Base-by-base conservation (phyloP, 2,329 filamentous ascomycete genomes). In the Neofusicoccum laricinum region DNA sequence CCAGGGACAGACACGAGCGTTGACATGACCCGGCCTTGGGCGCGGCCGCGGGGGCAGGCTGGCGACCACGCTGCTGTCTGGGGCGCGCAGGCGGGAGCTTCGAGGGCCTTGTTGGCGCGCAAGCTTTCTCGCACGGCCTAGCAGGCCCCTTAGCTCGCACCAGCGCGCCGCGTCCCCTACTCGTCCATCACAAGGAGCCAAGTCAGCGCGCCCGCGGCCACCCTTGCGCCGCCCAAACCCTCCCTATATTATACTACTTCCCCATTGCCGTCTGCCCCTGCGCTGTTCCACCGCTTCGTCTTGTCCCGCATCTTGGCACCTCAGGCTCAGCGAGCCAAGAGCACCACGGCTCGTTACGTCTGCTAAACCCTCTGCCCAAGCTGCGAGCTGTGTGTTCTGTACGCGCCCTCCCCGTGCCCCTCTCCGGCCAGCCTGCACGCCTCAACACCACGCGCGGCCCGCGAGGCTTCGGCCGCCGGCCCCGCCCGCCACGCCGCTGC, bases 271-370 rank as follows among this genome's bases (percentile, higher is more conserved):
- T 53, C 61, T 63, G 45, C 51, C 55, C 51, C 63, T 61, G 46
- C 53, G 46, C 63, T 45, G 53, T 50, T 61, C 53, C 63, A 64
- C 63, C 63, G 46, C 50, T 55, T 63, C 61, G 45, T 63, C 61
- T 63, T 50, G 48, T 64, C 63, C 38, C 55, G 50, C 41, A 51
- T 63, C 55, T 61, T 53, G 51, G 53, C 63, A 58, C 40, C 55
- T 32, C 40, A 45, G 55, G 25, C 40, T 46, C 55, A 59, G 55
- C 55, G 55, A 59, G 55, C 55, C 55, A 59, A 59, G 55, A 45
- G 30, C 55, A 45, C 51, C 53, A 58, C 51, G 36, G 38, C 50
- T 38, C 51, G n/a, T 43, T 30, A 17, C 51, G 21, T 25, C 45
- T 48, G 45, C 45, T 32, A 11, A 34, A 21, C 50, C 21, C 25